Conservation (phyloP, 192 early-diverging fungal genomes). For the Podila epigama region DNA sequence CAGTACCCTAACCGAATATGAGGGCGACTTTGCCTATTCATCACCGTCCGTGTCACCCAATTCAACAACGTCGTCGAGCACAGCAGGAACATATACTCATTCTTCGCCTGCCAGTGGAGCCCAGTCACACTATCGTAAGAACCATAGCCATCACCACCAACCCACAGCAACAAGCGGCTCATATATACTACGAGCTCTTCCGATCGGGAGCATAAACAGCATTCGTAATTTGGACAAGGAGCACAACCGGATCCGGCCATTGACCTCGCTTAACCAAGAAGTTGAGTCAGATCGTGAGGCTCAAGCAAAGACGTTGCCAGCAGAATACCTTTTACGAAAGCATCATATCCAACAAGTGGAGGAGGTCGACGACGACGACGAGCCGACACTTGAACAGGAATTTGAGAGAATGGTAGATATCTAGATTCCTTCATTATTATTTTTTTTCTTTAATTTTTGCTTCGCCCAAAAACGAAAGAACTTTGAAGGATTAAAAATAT, state of each 20-base stretch:
- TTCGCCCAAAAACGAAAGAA: background rate
- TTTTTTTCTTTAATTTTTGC: background rate
- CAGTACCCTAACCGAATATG: background rate
- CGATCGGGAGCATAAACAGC: conserved; percentile 28
- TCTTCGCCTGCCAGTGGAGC: no score
- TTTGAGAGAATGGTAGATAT: background rate
- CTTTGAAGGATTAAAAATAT: no score
- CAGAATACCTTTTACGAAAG: conserved; percentile 15
- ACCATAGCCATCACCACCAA: no score
- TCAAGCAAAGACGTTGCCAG: conserved; percentile 4
- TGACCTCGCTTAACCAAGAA: conserved; percentile 11
- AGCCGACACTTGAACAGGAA: background rate
- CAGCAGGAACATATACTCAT: background rate
- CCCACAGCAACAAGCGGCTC: background rate
- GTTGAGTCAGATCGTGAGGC: conserved; percentile 12
- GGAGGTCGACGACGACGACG: background rate
- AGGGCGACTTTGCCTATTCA: conserved; percentile 5
- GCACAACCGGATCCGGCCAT: conserved; percentile 7
- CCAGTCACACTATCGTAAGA: background rate
- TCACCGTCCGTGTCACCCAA: background rate
- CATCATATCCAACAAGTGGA: conserved; percentile 10
- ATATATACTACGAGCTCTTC: conserved; percentile 1
- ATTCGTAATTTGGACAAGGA: conserved; percentile 33
- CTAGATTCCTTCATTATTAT: no score
- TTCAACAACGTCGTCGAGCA: background rate